Conservation (phyloP, 2,329 filamentous ascomycete genomes). For the Ophiostoma fasciatum region DNA sequence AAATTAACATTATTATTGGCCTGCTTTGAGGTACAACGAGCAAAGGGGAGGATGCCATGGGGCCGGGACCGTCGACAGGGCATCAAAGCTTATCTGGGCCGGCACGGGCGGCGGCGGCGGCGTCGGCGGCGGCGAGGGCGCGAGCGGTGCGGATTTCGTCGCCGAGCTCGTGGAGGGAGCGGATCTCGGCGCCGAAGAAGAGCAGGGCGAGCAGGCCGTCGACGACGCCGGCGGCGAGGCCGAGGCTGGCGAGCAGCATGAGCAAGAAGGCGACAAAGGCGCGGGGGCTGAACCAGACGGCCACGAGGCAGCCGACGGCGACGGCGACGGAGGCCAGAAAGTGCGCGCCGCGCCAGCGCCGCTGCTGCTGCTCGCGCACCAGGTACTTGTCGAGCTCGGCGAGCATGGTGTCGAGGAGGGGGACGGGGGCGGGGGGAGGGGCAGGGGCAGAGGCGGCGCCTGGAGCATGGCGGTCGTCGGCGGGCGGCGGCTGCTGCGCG, state of each 20-base stretch:
- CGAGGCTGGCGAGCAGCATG: conserved; percentile 64
- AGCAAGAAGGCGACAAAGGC: conserved; percentile 63
- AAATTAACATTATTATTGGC: too few relatives aligned
- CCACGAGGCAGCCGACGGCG: conserved; percentile 61
- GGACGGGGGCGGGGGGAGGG: too few relatives aligned
- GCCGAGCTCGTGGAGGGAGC: conserved; percentile 76
- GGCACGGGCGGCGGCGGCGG: too few relatives aligned
- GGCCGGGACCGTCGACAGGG: too few relatives aligned
- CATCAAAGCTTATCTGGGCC: too few relatives aligned
- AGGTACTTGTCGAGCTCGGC: conserved; percentile 54
- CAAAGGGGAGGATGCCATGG: too few relatives aligned
- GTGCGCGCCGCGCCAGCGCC: conserved; percentile 55
- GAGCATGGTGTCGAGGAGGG: conserved; percentile 50
- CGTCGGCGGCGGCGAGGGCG: conserved; percentile 20
- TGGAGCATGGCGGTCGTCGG: conserved; percentile 1
- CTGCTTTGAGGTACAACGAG: too few relatives aligned
- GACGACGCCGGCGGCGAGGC: conserved; percentile 59
- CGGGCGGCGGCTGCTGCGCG: not conserved
- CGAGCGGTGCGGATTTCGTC: conserved; percentile 74
- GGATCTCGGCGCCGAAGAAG: conserved; percentile 73
- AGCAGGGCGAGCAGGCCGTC: conserved; percentile 77
- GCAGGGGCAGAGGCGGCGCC: too few relatives aligned
- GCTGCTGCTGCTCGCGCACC: conserved; percentile 56
- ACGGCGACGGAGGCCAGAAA: conserved; percentile 54
- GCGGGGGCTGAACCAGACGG: conserved; percentile 69